A percentile compares a stretch with the other conserved stretches of the same genome.
Evolutionary conservation across 1,284 basidiomycete species (phyloP).

Genomic region (Puccinia coronata): DNA sequence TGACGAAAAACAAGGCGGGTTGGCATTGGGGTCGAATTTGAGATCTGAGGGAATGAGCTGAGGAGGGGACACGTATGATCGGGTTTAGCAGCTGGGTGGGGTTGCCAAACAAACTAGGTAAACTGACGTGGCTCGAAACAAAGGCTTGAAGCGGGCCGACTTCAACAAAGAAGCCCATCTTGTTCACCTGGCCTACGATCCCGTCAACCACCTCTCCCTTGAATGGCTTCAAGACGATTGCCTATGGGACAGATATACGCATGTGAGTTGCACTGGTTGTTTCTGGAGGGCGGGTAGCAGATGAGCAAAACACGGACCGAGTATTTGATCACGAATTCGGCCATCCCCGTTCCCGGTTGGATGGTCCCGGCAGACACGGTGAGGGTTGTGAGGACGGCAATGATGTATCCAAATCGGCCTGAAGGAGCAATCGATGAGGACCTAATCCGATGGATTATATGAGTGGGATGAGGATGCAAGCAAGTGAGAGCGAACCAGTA

Average conservation of each 20-base stretch:
- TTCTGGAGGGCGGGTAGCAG: neutral
- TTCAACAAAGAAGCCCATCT: slow-evolving; percentile 99
- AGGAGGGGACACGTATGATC: slow-evolving; percentile 27
- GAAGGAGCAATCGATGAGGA: neutral
- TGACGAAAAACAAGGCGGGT: slow-evolving; percentile 74
- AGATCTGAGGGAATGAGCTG: slow-evolving; percentile 90
- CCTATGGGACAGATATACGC: slow-evolving; percentile 59
- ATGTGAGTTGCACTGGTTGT: neutral
- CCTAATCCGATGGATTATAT: neutral
- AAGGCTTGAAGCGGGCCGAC: slow-evolving; percentile 90
- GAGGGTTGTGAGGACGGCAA: slow-evolving; percentile 85
- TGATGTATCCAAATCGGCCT: slow-evolving; percentile 70
- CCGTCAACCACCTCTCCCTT: slow-evolving; percentile 98
- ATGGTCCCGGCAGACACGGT: slow-evolving; percentile 91
- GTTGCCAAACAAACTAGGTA: slow-evolving; percentile 51
- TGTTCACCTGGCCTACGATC: slow-evolving; percentile 91
- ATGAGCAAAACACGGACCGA: slow-evolving; percentile 53
- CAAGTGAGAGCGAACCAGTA: slow-evolving; percentile 70
- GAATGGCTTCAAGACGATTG: slow-evolving; percentile 96
- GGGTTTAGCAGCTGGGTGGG: slow-evolving; percentile 53
- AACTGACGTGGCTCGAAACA: slow-evolving; percentile 84
- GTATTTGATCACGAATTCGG: slow-evolving; percentile 86
- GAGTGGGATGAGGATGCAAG: neutral
- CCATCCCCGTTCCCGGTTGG: slow-evolving; percentile 85
- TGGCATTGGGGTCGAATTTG: slow-evolving; percentile 87